Base-by-base conservation (phyloP, 805 yeast genomes). In the Lipomyces oligophaga region DNA sequence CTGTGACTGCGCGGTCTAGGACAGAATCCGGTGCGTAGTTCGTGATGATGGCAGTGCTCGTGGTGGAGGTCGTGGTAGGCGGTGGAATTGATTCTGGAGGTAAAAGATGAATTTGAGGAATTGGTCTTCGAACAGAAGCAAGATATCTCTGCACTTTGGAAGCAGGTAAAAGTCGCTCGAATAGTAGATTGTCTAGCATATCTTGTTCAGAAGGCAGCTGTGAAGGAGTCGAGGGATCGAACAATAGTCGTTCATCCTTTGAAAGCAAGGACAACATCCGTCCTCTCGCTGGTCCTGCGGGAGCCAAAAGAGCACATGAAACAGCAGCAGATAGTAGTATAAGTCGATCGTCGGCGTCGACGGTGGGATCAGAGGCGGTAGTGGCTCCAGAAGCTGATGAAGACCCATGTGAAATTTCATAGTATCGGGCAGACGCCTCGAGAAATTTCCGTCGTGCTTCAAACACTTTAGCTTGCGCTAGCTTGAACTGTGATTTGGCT, bases 271-370 rank as follows among this genome's bases (percentile, higher is more conserved):
- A 44, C 10, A 63, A 47, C 18, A 61, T 45, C 7, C 63, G 58
- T 7, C 60, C 43, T 10, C 66, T 42, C 13, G 49, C 46, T 0
- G 66, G 67, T 1, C 67, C 67, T 1, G 67, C 66, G 4, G 67
- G 66, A 22, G 64, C 54, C 45, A 63, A 48, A 1, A 63, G 44
- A 3, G 63, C 60, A 16, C 65, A 60, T 7, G 58, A 52, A 3
- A 61, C 51, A 3, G 66, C 66, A 6, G 59, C 58, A n/a, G 47
- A 34, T 11, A 63, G 52, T 40, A 63, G 58, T 13, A 38, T 41
- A 18, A 54, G 30, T 4, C 61, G 36, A 27, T 61, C 66, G 1
- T 50, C 58, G 3, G 49, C 60, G 25, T 58, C 65, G 31, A 60
- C 41, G 22, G 41, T 18, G 7, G 37, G 16, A n/a, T 18, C 39